These are phyloP conservation scores for Kazachstania kunashirensis DNA, from an alignment of 805 yeast genomes.

Conservation along the genomic window DNA sequence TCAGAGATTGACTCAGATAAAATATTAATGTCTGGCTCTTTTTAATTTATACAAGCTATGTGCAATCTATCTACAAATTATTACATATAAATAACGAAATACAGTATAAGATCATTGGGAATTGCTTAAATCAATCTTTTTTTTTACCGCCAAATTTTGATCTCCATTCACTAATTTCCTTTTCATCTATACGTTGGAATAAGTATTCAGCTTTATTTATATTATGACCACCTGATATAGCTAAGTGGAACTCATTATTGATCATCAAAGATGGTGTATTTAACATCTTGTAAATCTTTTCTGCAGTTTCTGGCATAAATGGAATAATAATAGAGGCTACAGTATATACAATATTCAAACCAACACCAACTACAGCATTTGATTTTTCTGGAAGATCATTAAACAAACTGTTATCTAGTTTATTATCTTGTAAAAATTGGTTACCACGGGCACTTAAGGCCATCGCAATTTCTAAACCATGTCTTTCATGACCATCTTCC, in stretches of 20 bases:
- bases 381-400: constrained; percentile 66
- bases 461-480: constrained; percentile 89
- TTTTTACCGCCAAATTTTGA: constrained; percentile 67
- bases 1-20: constrained; percentile 18
- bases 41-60: too few species aligned
- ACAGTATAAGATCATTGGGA: too few species aligned
- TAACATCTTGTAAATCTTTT: constrained; percentile 63
- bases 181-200: constrained; percentile 86
- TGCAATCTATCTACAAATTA: too few species aligned
- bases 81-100: too few species aligned
- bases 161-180: constrained; percentile 82
- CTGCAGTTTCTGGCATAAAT: constrained; percentile 78
- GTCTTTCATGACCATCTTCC: constrained; percentile 74
- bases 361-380: constrained; percentile 88
- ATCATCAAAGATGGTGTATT: constrained; percentile 74
- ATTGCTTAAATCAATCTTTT: too few species aligned
- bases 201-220: constrained; percentile 86
- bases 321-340: constrained; percentile 79
- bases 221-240: constrained; percentile 70
- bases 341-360: constrained; percentile 76
- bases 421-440: constrained; percentile 90
- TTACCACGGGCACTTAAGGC: constrained; percentile 86
- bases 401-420: constrained; percentile 80
- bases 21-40: too few species aligned
- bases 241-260: constrained; percentile 62